Base-by-base conservation (phyloP, 1,139 yeast species). In the Wickerhamiella infanticola region DNA sequence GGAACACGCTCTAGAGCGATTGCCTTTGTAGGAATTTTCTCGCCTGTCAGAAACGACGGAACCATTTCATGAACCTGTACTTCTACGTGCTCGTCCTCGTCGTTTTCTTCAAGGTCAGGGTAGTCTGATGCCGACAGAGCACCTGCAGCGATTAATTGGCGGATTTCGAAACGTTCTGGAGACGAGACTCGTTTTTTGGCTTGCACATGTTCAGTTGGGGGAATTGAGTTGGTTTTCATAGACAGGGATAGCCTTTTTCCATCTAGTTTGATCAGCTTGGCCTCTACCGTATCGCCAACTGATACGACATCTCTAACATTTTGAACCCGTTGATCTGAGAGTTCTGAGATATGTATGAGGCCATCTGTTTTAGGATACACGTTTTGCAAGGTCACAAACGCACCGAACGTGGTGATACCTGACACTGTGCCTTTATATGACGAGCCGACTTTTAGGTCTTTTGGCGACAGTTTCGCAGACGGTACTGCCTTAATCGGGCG, bases 91-190 rank as follows among this genome's bases (percentile, higher is more conserved):
- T 73, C 73, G 37, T 76, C 83, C 9, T 39, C 44, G 9, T 43
- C 48, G 4, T 4, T 37, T 7, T 36, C 27, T 3, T 39, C 43
- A 1, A 81, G 61, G 45, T 80, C 93, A 1, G 90, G 90, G 55
- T 79, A 79, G 49, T 81, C 90, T 9, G 77, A 71, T 0, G 80
- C 75, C 2, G 77, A 69, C 0, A 77, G 75, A 0, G 75, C 90
- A 2, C 94, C 94, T 3, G 93, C 77, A 0, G 93, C 81, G 35
- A 81, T 79, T 35, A 84, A 66, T 57, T 88, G 96, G 35, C 83
- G 69, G 45, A 84, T 72, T 57, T 88, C 96, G 95, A 95, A 88
- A 48, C 88, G 65, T 60, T 88, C 97, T 1, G 94, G 94, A 0
- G 94, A 81, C 0, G 93, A 79, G 37, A 81, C 61, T 44, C 84